A percentile compares a stretch with the other conserved stretches of the same genome.
Evolutionary conservation across 805 yeast genomes (phyloP).

Genomic region (Lachancea nothofagi): DNA sequence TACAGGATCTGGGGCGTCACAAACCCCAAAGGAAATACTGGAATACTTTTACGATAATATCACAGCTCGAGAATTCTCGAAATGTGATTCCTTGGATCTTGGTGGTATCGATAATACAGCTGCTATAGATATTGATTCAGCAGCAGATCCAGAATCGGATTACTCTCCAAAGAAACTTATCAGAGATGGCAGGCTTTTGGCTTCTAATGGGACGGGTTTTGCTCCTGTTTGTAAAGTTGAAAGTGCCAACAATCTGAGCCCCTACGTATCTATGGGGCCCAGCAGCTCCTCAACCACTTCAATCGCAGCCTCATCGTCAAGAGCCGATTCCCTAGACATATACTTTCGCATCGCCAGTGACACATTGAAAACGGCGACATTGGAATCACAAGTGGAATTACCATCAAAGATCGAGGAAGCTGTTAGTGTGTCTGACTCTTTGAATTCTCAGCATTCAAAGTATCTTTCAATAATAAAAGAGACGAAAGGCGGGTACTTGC

Average conservation of each 20-base stretch:
- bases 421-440: neutral
- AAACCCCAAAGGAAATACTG: constrained; percentile 38
- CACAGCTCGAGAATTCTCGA: constrained; percentile 49
- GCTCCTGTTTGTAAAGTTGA: neutral
- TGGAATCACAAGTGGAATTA: neutral
- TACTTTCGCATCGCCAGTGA: constrained; percentile 24
- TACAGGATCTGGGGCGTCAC: constrained; percentile 24
- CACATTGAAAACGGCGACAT: constrained; percentile 11
- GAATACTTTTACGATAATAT: constrained; percentile 65
- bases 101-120: constrained; percentile 1
- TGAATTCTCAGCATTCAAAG: constrained; percentile 5
- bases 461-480: constrained; percentile 18
- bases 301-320: constrained; percentile 13
- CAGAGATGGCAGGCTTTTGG: neutral
- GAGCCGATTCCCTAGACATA: constrained; percentile 25
- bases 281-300: constrained; percentile 8
- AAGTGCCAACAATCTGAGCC: neutral
- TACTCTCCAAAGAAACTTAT: constrained; percentile 22
- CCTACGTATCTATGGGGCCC: neutral
- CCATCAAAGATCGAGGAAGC: neutral
- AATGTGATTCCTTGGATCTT: constrained; percentile 15
- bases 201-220: neutral
- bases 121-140: neutral
- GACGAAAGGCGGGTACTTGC: constrained; percentile 33
- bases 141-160: neutral